Conservation (phyloP, 2,329 filamentous ascomycete genomes). For the Corniculantispora saksenae region DNA sequence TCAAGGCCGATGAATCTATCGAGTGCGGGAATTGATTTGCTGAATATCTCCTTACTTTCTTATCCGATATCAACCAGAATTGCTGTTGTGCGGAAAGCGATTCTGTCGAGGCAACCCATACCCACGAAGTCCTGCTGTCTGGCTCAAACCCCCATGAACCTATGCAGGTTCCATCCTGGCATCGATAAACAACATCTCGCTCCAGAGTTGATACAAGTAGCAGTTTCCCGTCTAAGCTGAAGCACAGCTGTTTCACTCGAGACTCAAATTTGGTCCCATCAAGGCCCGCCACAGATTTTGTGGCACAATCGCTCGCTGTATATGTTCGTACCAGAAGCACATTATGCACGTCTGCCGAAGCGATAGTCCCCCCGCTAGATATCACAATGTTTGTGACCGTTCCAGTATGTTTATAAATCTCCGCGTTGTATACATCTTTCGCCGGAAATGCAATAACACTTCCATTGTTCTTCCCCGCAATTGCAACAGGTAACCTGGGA, state of each 20-base stretch:
- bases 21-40: not conserved
- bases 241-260: not conserved
- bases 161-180: not conserved
- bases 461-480: not conserved
- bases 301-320: not conserved
- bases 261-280: not conserved
- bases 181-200: not conserved
- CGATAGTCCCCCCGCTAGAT: not conserved
- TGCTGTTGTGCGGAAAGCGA: not conserved
- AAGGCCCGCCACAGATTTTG: not conserved
- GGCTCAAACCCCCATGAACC: not conserved
- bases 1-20: not conserved
- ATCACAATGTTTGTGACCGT: not conserved
- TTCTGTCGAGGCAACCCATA: not conserved
- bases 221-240: not conserved
- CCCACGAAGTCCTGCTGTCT: not conserved
- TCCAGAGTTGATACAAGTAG: not conserved
- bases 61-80: not conserved
- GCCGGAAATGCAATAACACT: not conserved
- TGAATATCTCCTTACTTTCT: not conserved
- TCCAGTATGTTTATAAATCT: not conserved
- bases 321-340: not conserved
- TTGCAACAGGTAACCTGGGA: not conserved
- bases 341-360: not conserved
- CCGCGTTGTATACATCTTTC: not conserved